These are phyloP conservation scores for Paramecium pentaurelia DNA, from an alignment of 73 alveolate species.

Conservation along the genomic window DNA sequence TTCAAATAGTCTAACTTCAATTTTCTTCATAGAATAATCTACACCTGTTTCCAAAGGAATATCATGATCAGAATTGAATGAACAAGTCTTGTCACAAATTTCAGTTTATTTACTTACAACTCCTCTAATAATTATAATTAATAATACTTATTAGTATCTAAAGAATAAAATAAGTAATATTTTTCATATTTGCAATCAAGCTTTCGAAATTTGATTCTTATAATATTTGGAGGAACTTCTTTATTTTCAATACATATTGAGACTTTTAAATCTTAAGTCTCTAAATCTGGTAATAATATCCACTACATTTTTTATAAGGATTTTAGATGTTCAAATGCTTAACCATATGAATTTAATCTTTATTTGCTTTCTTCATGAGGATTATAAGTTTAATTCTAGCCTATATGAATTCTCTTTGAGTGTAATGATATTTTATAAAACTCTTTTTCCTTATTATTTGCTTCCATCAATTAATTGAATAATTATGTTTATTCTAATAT, in stretches of 20 bases:
- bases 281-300: conserved; percentile 10
- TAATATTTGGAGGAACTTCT: conserved; percentile 1
- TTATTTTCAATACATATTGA: neutral
- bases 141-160: neutral
- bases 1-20: conserved; percentile 24
- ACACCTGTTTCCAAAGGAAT: neutral
- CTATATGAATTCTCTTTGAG: neutral
- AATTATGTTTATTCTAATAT: neutral
- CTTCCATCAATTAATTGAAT: neutral
- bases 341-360: neutral
- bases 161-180: neutral
- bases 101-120: neutral
- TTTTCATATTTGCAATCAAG: conserved; percentile 40
- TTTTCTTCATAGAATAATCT: neutral
- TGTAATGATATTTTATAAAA: neutral
- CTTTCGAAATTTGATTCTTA: neutral
- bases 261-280: neutral
- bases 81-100: conserved; percentile 14
- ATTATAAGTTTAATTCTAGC: neutral
- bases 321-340: neutral
- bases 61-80: conserved; percentile 4
- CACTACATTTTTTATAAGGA: neutral
- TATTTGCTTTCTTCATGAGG: conserved; percentile 34
- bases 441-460: conserved; percentile 14
- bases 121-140: neutral